Conservation (phyloP, 768 basidiomycete species). For the Antrodiella citrinella region DNA sequence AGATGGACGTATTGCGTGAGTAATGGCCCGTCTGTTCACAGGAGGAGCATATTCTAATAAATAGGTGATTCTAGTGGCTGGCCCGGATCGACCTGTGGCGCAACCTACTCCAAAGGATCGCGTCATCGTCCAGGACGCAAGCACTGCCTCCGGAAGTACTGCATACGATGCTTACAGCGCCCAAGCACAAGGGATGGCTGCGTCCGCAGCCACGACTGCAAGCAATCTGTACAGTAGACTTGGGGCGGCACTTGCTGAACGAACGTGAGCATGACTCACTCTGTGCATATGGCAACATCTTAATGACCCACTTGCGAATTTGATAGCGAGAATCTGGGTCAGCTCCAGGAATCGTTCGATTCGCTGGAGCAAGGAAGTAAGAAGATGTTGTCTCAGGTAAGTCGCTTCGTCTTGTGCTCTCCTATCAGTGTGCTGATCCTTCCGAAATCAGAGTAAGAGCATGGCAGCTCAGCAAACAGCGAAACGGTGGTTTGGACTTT, state of each 20-base stretch:
- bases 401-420: not conserved
- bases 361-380: slow-evolving; percentile 59
- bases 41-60: not conserved
- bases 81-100: slow-evolving; percentile 52
- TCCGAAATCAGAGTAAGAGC: slow-evolving; percentile 42
- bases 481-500: slow-evolving; percentile 61
- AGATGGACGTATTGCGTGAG: slow-evolving; percentile 54
- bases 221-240: slow-evolving; percentile 24
- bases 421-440: not conserved
- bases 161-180: slow-evolving; percentile 1
- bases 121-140: not conserved
- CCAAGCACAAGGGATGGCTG: slow-evolving; percentile 12
- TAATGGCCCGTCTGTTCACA: slow-evolving; percentile 3
- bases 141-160: not conserved
- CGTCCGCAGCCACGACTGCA: slow-evolving; percentile 17
- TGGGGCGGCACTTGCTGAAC: slow-evolving; percentile 45
- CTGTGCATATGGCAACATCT: not conserved
- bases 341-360: slow-evolving; percentile 55
- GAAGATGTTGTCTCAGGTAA: slow-evolving; percentile 57
- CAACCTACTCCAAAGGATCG: slow-evolving; percentile 17
- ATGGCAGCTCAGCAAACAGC: slow-evolving; percentile 55
- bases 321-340: slow-evolving; percentile 52
- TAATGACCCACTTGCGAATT: not conserved
- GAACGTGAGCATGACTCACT: slow-evolving; percentile 39
- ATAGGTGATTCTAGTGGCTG: slow-evolving; percentile 42